Evolutionary conservation across 805 yeast species (phyloP).

Genomic region (Candida dendrica): DNA sequence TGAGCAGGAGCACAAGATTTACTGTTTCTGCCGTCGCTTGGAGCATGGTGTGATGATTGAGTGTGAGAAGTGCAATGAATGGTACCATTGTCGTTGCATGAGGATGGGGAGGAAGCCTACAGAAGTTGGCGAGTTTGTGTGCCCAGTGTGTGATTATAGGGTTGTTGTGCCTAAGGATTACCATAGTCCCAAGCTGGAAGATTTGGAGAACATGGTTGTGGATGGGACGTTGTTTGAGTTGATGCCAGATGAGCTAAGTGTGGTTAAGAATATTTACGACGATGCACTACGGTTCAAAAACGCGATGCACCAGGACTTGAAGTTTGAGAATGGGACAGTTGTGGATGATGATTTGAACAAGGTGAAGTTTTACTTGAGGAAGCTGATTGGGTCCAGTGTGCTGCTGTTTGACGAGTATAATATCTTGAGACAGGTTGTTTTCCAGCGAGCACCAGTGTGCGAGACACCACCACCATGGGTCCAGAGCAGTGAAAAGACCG

Average conservation of each 20-base stretch:
- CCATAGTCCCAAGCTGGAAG: constrained; percentile 26
- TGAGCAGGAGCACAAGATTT: constrained; percentile 19
- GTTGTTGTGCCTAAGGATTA: constrained; percentile 24
- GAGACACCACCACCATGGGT: constrained; percentile 21
- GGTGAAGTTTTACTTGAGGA: constrained; percentile 37
- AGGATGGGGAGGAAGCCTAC: constrained; percentile 27
- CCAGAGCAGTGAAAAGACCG: constrained; percentile 14
- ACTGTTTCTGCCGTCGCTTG: constrained; percentile 56
- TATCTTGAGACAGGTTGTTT: constrained; percentile 19
- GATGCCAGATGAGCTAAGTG: constrained; percentile 26
- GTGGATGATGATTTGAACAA: constrained; percentile 18
- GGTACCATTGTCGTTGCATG: constrained; percentile 64
- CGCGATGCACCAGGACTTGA: constrained; percentile 12
- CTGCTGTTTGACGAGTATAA: constrained; percentile 26
- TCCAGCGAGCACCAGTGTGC: constrained; percentile 20
- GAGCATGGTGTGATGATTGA: constrained; percentile 63
- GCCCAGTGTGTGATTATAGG: constrained; percentile 47
- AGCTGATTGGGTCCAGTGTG: constrained; percentile 38
- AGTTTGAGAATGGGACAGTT: constrained; percentile 13
- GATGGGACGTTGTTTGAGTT: constrained; percentile 23
- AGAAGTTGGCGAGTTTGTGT: constrained; percentile 32
- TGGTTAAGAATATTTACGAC: constrained; percentile 11
- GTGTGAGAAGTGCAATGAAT: constrained; percentile 63
- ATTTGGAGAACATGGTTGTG: constrained; percentile 20
- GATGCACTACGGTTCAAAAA: constrained; percentile 15